Base-by-base conservation (phyloP, 192 early-diverging fungal species). In the Coemansia sp. region DNA sequence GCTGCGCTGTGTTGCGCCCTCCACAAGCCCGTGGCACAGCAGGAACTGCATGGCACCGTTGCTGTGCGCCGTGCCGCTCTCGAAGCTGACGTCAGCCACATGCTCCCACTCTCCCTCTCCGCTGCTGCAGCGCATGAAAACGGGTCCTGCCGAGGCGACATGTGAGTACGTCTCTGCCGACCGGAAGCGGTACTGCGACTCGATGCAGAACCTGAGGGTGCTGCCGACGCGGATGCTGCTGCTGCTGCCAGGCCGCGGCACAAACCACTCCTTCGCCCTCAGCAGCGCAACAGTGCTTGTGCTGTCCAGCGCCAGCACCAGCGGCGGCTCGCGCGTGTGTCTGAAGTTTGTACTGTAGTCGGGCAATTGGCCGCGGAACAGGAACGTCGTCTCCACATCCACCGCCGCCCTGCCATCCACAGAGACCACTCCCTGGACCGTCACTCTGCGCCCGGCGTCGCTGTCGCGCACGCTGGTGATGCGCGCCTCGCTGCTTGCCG, bases 1-100 rank as follows among this genome's bases (percentile, higher is more conserved):
- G 63, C 93, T 92, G 79, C 83, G 82, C 50, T 86, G 67, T 20
- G 83, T 84, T 62, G 87, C 87, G 65, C 89, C 87, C 42, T 89
- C 89, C 25, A 84, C 78, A 15, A 75, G 67, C 17, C 89, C 93
- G 64, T 87, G 63, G 25, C 89, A 84, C 65, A 84, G 84, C 59
- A 97, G 72, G 79, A 93, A 97, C 9, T 87, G 88, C 38, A 94
- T 52, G 10, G 92, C 91, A 8, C 89, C 84, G 77, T 94, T 94
- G 28, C 89, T 91, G 47, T 86, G 84, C 22, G 81, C 68, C 23
- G 86, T 83, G 22, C 82, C 76, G 56, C 87, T 80, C 55, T 87
- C 84, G 65, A 89, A 91, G 45, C 90, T 80, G 30, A 97, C 91
- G 20, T 79, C 79, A n/a, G 86, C 95, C 59, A 95, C 83, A 44